Evolutionary conservation across 2,329 filamentous ascomycete species (phyloP).

Genomic region (Aspergillus amoenus): DNA sequence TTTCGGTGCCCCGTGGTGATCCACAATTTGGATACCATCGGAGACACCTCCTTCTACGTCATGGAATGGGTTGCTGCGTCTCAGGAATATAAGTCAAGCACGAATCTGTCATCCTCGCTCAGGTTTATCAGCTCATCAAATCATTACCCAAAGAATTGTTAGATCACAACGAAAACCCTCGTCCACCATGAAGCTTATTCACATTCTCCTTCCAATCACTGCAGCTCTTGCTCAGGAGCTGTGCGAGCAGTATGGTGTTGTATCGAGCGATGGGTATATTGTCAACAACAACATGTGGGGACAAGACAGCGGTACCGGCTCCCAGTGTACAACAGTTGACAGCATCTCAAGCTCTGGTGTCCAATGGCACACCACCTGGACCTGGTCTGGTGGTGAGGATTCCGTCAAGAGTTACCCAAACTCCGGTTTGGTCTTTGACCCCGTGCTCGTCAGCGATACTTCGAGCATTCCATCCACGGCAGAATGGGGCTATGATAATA

Average conservation of each 20-base stretch:
- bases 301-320: slow-evolving; percentile 30
- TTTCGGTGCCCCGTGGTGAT: background rate
- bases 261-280: slow-evolving; percentile 39
- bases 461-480: slow-evolving; percentile 42
- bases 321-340: slow-evolving; percentile 42
- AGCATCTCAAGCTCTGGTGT: slow-evolving; percentile 26
- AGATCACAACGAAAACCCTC: background rate
- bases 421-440: slow-evolving; percentile 31
- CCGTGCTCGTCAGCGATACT: slow-evolving; percentile 28
- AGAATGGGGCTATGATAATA: slow-evolving; percentile 50
- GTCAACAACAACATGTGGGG: slow-evolving; percentile 54
- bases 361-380: slow-evolving; percentile 44
- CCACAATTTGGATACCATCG: background rate
- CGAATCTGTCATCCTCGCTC: background rate
- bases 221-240: background rate
- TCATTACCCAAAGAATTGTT: background rate
- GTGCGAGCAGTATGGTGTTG: slow-evolving; percentile 28
- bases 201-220: background rate
- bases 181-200: background rate
- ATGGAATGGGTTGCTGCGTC: background rate
- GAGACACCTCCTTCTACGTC: background rate
- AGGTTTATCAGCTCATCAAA: background rate
- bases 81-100: background rate
- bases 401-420: slow-evolving; percentile 43
- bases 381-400: slow-evolving; percentile 36